phyloP scores from a whole-genome alignment of 2,329 filamentous ascomycete genomes.

The Lomentospora prolificans region DNA sequence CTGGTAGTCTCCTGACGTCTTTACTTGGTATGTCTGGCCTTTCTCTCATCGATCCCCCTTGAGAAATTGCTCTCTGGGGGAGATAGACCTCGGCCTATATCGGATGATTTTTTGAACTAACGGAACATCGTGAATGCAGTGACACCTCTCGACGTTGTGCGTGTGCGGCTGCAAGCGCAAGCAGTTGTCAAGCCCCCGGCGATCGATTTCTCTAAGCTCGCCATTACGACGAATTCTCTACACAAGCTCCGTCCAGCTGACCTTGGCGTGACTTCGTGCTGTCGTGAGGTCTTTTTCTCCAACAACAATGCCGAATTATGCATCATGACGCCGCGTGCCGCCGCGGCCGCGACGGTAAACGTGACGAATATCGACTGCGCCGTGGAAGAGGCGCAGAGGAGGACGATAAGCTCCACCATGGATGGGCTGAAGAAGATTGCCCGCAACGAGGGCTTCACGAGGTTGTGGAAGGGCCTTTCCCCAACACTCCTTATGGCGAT shows the following conservation, averaged over 20 bases:
- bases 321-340: constrained; percentile 55
- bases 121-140: constrained; percentile 42
- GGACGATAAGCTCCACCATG: constrained; percentile 79
- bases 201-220: constrained; percentile 45
- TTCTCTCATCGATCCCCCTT: not conserved
- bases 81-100: not conserved
- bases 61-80: not conserved
- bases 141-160: constrained; percentile 92
- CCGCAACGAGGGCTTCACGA: constrained; percentile 76
- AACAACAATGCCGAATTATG: constrained; percentile 77
- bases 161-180: constrained; percentile 88
- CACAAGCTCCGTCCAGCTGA: constrained; percentile 66
- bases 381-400: constrained; percentile 75
- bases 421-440: constrained; percentile 93
- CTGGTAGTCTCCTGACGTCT: constrained; percentile 82
- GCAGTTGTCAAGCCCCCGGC: constrained; percentile 37
- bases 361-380: constrained; percentile 58
- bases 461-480: constrained; percentile 88
- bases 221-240: constrained; percentile 46
- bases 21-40: constrained; percentile 57
- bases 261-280: constrained; percentile 88
- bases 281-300: constrained; percentile 93
- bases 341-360: constrained; percentile 31
- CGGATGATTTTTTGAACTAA: not conserved
- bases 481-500: constrained; percentile 91